Base-by-base conservation (phyloP, 139 green algal genomes). In the Coelastrella sp. region DNA sequence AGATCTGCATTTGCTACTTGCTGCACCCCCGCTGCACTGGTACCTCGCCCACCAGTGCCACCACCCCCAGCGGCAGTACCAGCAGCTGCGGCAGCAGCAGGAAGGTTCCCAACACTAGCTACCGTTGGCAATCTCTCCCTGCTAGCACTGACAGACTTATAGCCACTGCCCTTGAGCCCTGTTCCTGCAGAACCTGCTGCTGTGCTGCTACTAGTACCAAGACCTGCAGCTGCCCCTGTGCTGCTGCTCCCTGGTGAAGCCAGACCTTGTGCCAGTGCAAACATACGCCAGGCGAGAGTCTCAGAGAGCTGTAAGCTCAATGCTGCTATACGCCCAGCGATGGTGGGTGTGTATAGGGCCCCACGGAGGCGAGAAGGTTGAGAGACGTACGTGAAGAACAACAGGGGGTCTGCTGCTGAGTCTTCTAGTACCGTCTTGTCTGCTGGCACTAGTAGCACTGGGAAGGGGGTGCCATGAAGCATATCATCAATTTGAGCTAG, bases 401-500 rank as follows among this genome's bases (percentile, higher is more conserved):
- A 5, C 60, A 92, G 77, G 20, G 90, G 85, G 61, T 80, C 83
- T 54, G 89, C 89, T 32, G 65, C 56, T 23, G 80, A 77, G 59
- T 89, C 71, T 83, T 86, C 71, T 71, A 74, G 32, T 60, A 80
- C 88, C 20, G 77, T 85, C 75, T 58, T 77, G 76, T 85, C 80
- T 83, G 80, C 54, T 4, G 94, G 91, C 71, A 91, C 91, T 90
- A 98, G 77, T 77, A 97, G 84, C 77, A 98, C 96, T 3, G 97
- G 97, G 85, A 96, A 96, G 22, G 93, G n/a, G 17, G 86, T 93
- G 6, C 84, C 93, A 11, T 92, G 82, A 5, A 96, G 88, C 95
- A 97, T 94, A 89, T 99, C 95, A 86, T 99, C 97, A 61, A 97
- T 80, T 93, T 98, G 96, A 14, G 95, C 22, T 80, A 76, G 66